Base-by-base conservation (phyloP, 495 filamentous ascomycete genomes). In the Talaromyces thailandensis region DNA sequence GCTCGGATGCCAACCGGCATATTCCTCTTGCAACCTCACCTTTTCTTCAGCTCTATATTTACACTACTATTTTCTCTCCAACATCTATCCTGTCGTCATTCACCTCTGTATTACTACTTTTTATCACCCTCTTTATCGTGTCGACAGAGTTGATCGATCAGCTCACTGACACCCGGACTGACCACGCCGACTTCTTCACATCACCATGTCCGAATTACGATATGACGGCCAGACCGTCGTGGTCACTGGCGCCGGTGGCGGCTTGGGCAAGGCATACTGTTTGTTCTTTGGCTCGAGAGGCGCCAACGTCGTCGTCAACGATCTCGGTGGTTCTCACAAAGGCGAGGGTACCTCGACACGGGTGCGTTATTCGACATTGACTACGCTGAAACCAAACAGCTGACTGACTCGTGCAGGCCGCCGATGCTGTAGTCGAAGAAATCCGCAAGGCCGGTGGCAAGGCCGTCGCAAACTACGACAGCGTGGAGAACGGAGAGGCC, bases 391-490 rank as follows among this genome's bases (percentile, higher is more conserved):
- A 32, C 2, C 26, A 40, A 14, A 48, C 4, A 18, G 9, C 62
- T 37, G 40, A 56, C 9, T 50, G 25, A 29, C 14, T 3, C 11
- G 21, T 43, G 18, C 64, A 96, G 91, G 91, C 93, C 63, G 94
- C 94, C 65, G 94, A 98, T 84, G 84, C 90, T 56, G 94, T 98
- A 24, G 94, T 98, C 71, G 81, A 96, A 65, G 92, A 98, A 78
- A 98, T 98, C 79, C 86, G 84, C 74, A 83, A 88, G 70, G 88
- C 87, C 52, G 95, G 94, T 71, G 95, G 94, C 73, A 96, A 96
- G 80, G 95, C 94, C 60, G 92, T 96, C 31, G 92, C 95, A 72
- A 98, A 96, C 83, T 98, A 98, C 81, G 88, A 98, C 85, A 93
- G 88, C 75, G 94, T 98, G 68, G 90, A 92, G 78, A 83, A 94